Base-by-base conservation (phyloP, 768 basidiomycete species). In the Pleurotus platypus region DNA sequence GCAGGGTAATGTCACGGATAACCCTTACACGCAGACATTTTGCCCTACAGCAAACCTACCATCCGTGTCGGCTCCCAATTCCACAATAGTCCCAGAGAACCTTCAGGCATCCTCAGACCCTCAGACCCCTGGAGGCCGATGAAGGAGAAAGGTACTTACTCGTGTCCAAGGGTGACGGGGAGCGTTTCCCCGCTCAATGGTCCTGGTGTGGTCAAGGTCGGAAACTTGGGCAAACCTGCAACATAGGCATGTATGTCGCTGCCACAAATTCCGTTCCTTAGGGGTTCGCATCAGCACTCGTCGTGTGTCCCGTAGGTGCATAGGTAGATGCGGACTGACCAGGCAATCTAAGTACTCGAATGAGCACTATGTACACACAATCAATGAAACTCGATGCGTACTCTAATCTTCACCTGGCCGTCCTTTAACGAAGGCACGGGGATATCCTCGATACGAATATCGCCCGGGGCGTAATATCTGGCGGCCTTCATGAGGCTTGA, bases 361-460 rank as follows among this genome's bases (percentile, higher is more conserved):
- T 30, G 18, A 45, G 16, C 57, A 57, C 46, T 55, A 18, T 18
- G 18, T 18, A 58, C n/a, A 57, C 56, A 40, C 13, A 40, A 26
- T 27, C 38, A 24, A 20, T 16, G 15, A 48, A 48, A 56, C 24
- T 16, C 35, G 47, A 9, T 45, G 47, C 46, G 48, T 56, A 76
- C 78, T 64, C 77, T 79, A 57, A 79, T 67, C 62, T 80, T 80
- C 3, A 80, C 68, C 53, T 78, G 70, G 18, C 71, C 73, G 11
- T 62, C 65, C 9, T 70, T 67, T 9, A 68, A 60, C 22, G 60
- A 56, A 27, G 76, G 76, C 50, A 76, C 72, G 3, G 70, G 66
- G 13, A 78, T 71, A 18, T 76, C 63, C 46, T 80, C 79, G 46
- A 82, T 67, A 11, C 74, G 70, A 13, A 82, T 67, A 55, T 78